These are phyloP conservation scores for Paraconiothyrium sp. DNA, from an alignment of 2,329 filamentous ascomycete genomes.

Conservation along the genomic window DNA sequence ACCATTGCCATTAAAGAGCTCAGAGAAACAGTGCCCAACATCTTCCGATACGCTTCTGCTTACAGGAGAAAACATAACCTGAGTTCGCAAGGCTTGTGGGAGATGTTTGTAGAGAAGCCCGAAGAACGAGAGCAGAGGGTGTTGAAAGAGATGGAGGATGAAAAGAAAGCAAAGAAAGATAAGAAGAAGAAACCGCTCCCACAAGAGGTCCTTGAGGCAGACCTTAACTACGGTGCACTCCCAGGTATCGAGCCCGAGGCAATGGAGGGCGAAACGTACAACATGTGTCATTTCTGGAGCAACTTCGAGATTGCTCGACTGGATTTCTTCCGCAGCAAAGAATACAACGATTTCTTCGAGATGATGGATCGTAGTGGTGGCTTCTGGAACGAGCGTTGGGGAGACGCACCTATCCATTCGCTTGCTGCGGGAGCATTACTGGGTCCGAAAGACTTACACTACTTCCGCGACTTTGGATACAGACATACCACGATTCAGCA, in stretches of 20 bases:
- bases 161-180: conserved; percentile 71
- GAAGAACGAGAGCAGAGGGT: conserved; percentile 61
- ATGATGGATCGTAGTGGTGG: conserved; percentile 99
- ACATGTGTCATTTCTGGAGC: conserved; percentile 99
- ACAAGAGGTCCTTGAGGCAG: conserved; percentile 81
- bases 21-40: conserved; percentile 96
- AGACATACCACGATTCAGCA: conserved; percentile 98
- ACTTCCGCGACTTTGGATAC: conserved; percentile 99
- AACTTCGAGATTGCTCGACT: conserved; percentile 98
- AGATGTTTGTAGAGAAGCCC: conserved; percentile 92
- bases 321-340: conserved; percentile 95
- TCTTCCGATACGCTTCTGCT: conserved; percentile 97
- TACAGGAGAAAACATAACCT: conserved; percentile 94
- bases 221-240: conserved; percentile 75
- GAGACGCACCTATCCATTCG: conserved; percentile 97
- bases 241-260: conserved; percentile 86
- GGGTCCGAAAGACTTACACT: conserved; percentile 85
- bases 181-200: conserved; percentile 75
- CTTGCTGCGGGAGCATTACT: conserved; percentile 91
- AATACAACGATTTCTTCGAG: conserved; percentile 97
- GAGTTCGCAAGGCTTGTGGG: conserved; percentile 92
- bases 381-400: conserved; percentile 99
- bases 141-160: conserved; percentile 55
- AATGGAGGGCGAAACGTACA: conserved; percentile 98
- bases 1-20: conserved; percentile 99